Evolutionary conservation across 371 early-diverging fungal genomes (phyloP), one percentile per base, ranked within the genome.

Genomic region (Haplosporangium sp.): DNA sequence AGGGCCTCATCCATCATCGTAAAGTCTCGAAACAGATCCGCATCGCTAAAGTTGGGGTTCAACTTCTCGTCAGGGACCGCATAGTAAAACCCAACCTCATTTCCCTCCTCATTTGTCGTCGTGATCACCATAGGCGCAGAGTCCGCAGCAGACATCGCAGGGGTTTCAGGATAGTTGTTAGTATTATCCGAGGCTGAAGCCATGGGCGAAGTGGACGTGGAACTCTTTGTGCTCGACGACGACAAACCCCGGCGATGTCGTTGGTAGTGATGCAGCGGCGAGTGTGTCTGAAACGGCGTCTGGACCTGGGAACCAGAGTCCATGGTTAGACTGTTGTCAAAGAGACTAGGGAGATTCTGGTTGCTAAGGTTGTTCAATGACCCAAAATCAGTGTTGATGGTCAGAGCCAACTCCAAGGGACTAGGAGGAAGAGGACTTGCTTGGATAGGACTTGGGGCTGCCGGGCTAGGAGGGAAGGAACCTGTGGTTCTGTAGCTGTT

Each of bases 21-120:
- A 38, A 79, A 69, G 59, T 79, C 80, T 20, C 65, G 80, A 53
- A 72, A 79, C 12, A 79, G 69, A 43, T 79, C 80, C 45, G 73
- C 51, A 45, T 79, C 80, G 6, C 42, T 64, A 8, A 29, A 68
- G 20, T 60, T 64, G 29, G 80, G 80, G 69, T 73, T 72, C 66
- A 79, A 18, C 29, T 45, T 79, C 59, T 73, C 80, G 18, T 46
- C 47, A 8, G 80, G 80, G 8, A 65, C 62, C 6, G 80, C 73
- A 46, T 68, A 69, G 46, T 79, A 79, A 51, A 79, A 55, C n/a
- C 69, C 80, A 16, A 69, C 69, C 47, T 72, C 69, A 3, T 58
- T 37, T 7, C 80, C 80, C 2, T 79, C 69, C 37, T 58, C 80
- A 18, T 73, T 73, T 13, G 40, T 40, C 7, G 73, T 64, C 7